phyloP scores from a whole-genome alignment of 257 asterid genomes.

The Dorcoceras hygrometricum region DNA sequence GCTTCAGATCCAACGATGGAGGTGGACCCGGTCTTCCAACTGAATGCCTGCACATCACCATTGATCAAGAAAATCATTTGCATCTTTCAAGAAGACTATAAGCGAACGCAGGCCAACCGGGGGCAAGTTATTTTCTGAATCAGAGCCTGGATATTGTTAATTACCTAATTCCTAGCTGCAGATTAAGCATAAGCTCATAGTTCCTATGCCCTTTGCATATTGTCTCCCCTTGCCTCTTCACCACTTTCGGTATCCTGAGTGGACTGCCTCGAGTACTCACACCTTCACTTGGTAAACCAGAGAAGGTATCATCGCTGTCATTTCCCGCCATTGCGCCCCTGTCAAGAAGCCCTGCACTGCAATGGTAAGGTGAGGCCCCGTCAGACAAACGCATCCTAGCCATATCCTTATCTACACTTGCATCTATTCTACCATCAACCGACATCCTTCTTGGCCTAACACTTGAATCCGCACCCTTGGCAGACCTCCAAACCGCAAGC shows the following conservation, averaged over 20 bases:
- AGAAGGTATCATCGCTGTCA: conserved; percentile 28
- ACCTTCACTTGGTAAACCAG: background rate
- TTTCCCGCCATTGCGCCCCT: conserved; percentile 12
- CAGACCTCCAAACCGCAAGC: conserved; percentile 66
- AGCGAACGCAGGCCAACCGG: background rate
- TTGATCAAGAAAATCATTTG: conserved; percentile 4
- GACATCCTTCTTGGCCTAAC: conserved; percentile 61
- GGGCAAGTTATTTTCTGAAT: too few relatives aligned
- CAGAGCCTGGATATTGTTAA: background rate
- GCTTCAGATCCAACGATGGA: conserved; percentile 74
- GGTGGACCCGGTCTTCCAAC: conserved; percentile 88
- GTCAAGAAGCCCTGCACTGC: conserved; percentile 22
- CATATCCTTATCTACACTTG: conserved; percentile 51
- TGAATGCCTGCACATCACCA: conserved; percentile 56
- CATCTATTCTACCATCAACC: conserved; percentile 73
- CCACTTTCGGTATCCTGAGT: conserved; percentile 50
- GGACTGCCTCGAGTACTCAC: conserved; percentile 35
- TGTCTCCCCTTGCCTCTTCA: conserved; percentile 63
- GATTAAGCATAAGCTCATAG: conserved; percentile 67
- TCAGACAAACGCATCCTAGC: conserved; percentile 58
- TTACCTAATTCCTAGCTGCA: conserved; percentile 74
- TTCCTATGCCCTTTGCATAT: conserved; percentile 68
- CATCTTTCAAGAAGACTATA: background rate
- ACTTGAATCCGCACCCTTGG: conserved; percentile 35
- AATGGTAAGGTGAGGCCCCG: conserved; percentile 51